A percentile compares a stretch with the other conserved stretches of the same genome.
Evolutionary conservation across 768 basidiomycete genomes (phyloP).

Genomic region (Nevesoporus exiguus): DNA sequence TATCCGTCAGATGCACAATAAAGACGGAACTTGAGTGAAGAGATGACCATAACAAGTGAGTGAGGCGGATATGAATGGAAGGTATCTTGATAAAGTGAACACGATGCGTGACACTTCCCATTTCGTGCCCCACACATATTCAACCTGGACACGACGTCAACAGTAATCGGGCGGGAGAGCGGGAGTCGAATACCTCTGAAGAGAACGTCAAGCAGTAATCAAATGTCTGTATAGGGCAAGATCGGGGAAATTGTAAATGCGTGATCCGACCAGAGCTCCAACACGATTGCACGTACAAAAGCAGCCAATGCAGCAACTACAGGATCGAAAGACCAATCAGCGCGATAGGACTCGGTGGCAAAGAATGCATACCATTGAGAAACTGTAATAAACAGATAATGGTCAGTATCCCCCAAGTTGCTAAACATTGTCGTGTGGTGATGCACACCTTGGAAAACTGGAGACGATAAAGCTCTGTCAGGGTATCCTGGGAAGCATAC

Average conservation of each 20-base stretch:
- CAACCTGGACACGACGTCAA: conserved; percentile 15
- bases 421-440: neutral
- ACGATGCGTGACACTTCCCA: conserved; percentile 24
- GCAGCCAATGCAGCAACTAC: conserved; percentile 19
- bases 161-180: neutral
- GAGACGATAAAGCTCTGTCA: conserved; percentile 14
- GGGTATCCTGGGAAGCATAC: neutral
- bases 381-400: conserved; percentile 1
- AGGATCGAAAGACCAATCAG: neutral
- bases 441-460: conserved; percentile 22
- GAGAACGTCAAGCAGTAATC: conserved; percentile 26
- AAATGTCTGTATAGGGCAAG: conserved; percentile 6
- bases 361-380: conserved; percentile 14
- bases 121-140: conserved; percentile 22
- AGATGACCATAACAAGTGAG: conserved; percentile 22
- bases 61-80: conserved; percentile 19
- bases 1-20: neutral
- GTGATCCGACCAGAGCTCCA: neutral
- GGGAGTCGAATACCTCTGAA: conserved; percentile 14
- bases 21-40: neutral
- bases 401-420: neutral
- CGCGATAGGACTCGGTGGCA: neutral
- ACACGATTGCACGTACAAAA: conserved; percentile 10
- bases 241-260: neutral
- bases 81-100: conserved; percentile 28